A percentile compares a stretch with the other conserved stretches of the same genome.
These are phyloP conservation scores for Pichia sporocuriosa DNA, from an alignment of 805 yeast species.

Conservation along the genomic window DNA sequence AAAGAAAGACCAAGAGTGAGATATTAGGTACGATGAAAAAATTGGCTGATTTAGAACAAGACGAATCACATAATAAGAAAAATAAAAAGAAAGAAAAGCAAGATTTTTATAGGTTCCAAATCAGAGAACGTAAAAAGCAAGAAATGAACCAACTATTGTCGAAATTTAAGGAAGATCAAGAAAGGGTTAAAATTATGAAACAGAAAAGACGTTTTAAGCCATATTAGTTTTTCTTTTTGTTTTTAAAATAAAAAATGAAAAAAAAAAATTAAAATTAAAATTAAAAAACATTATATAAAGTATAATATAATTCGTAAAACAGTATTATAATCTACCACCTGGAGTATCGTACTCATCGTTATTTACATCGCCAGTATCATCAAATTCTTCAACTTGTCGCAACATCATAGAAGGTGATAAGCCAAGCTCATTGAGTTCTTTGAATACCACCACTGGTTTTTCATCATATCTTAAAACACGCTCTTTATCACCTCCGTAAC, in stretches of 20 bases:
- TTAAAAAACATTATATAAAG: too few relatives aligned
- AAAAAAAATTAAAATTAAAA: too few relatives aligned
- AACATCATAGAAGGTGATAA: slow-evolving; percentile 89
- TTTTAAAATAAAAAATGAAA: too few relatives aligned
- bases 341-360: slow-evolving; percentile 30
- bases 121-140: slow-evolving; percentile 85
- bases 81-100: slow-evolving; percentile 69
- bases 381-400: slow-evolving; percentile 63
- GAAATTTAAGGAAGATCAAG: slow-evolving; percentile 89
- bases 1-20: slow-evolving; percentile 73
- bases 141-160: slow-evolving; percentile 82
- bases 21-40: slow-evolving; percentile 45
- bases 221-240: too few relatives aligned
- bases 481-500: slow-evolving; percentile 90
- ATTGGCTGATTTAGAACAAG: slow-evolving; percentile 24
- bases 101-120: slow-evolving; percentile 94
- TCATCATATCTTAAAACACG: slow-evolving; percentile 77
- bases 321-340: slow-evolving; percentile 37
- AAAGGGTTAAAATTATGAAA: slow-evolving; percentile 68
- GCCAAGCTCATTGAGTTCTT: slow-evolving; percentile 79
- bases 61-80: slow-evolving; percentile 38
- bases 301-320: too few relatives aligned
- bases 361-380: slow-evolving; percentile 20
- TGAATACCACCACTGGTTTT: slow-evolving; percentile 79
- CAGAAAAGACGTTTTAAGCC: slow-evolving; percentile 83